Base-by-base conservation (phyloP, 139 green algal genomes). In the Microglena sp. region DNA sequence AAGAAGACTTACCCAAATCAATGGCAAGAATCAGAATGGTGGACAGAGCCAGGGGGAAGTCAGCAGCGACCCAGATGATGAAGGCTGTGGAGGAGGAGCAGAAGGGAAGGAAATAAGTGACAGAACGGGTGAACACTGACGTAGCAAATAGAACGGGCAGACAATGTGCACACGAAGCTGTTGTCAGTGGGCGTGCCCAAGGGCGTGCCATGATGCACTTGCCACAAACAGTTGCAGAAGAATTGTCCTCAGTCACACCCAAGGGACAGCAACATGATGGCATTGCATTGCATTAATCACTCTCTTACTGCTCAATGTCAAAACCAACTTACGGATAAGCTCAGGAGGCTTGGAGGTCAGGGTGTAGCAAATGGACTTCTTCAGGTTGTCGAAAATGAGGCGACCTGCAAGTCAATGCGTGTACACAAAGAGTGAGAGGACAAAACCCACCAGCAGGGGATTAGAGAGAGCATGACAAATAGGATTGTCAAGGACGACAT, bases 351-450 rank as follows among this genome's bases (percentile, higher is more conserved):
- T 69, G 46, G 76, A 70, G 27, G 68, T 64, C 50, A 83, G 60
- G 2, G 72, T 83, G 76, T 83, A 83, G 11, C 72, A 72, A 26
- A 80, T 80, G 21, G 71, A 77, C 64, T 83, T 83, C 45, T 71
- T 71, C 6, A 76, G 63, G 63, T 71, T 73, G 59, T 67, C 58
- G 11, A 67, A 68, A 45, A 73, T 73, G 8, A 79, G 57, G 8
- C 69, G 50, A 11, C 64, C 69, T n/a, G 67, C 65, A 60, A 29
- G 7, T 11, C 53, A 27, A 33, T 30, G 53, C 53, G 7, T 11
- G 18, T 60, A 22, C 53, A 60, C 53, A 33, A 22, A 15, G 7
- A 29, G 53, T 22, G 7, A n/a, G 53, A 7, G 27, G n/a, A n/a
- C n/a, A n/a, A n/a, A n/a, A n/a, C n/a, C n/a, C n/a, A n/a, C n/a